Evolutionary conservation across 345 rosid genomes (phyloP), one percentile per base, ranked within the genome.

Genomic region (Salix purpurea): DNA sequence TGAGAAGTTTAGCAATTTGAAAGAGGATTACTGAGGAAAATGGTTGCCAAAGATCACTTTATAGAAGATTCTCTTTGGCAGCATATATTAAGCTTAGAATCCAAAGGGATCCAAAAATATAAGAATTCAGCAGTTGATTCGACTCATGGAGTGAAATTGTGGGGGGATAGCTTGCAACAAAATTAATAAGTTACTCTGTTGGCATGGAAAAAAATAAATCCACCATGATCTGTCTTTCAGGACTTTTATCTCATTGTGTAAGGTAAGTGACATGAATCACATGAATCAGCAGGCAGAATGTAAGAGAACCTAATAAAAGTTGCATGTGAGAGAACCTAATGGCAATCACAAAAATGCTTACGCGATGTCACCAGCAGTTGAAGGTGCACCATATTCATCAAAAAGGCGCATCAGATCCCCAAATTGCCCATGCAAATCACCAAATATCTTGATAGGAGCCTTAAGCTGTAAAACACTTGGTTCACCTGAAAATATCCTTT

Each of bases 361-460:
- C 98, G 99, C 92, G 73, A 96, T 94, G 85, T 96, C 99, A 81
- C 99, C 99, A 79, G 99, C 98, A 13, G 98, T 94, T 67, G 99
- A 96, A 77, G 99, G 98, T 65, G 97, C 79, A 70, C 99, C 99
- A 82, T 93, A 96, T 83, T 96, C 98, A 76, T 96, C 97, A 86
- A 96, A 94, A 75, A 96, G 95, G 74, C 98, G 97, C 98, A 96
- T 96, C 77, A 96, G 97, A 88, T 96, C 99, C 67, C 98, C 98
- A 88, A 96, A 96, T 69, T 96, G 99, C 60, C 99, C 99, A 76
- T 96, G 99, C 76, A 96, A 84, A 90, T 94, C 98, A 80, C 98
- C 97, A 84, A 94, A 94, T 78, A 94, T 94, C 86, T 94, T 94
- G 34, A 92, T 89, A 36, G 98, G 97, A 73, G 97, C 97, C 81